phyloP scores from a whole-genome alignment of 306 rosid species.

The Lupinus albus region DNA sequence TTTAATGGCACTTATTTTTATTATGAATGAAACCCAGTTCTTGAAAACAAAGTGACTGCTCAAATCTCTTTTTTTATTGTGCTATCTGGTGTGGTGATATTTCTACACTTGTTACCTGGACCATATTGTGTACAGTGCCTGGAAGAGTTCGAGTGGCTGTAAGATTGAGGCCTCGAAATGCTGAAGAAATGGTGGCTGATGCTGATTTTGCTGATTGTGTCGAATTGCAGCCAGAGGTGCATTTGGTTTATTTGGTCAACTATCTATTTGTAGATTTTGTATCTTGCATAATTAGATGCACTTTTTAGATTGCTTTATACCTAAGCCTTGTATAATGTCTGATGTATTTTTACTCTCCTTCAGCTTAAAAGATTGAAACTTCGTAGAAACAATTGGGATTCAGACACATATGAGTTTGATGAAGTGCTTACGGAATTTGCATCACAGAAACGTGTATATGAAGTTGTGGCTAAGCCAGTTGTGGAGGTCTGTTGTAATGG shows the following conservation, averaged over 20 bases:
- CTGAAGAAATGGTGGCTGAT: conserved; percentile 78
- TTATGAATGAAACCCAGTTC: conserved; percentile 35
- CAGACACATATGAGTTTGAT: conserved; percentile 89
- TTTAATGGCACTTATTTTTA: conserved; percentile 22
- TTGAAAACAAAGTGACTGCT: conserved; percentile 10
- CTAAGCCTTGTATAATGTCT: conserved; percentile 24
- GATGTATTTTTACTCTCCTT: conserved; percentile 34
- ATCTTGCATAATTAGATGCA: conserved; percentile 15
- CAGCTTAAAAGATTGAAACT: conserved; percentile 94
- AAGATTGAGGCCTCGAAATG: conserved; percentile 84
- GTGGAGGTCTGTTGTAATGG: conserved; percentile 69
- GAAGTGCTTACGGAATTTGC: conserved; percentile 89
- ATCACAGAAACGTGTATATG: conserved; percentile 95
- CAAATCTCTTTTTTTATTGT: conserved; percentile 4
- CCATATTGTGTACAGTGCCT: conserved; percentile 57
- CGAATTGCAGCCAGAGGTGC: conserved; percentile 91
- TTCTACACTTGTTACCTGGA: neutral
- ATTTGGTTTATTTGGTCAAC: conserved; percentile 32
- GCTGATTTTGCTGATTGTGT: conserved; percentile 95
- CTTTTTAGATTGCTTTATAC: conserved; percentile 16
- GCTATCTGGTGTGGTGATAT: conserved; percentile 25
- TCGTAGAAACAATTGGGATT: conserved; percentile 93
- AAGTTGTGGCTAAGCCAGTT: conserved; percentile 98
- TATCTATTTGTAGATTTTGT: conserved; percentile 8
- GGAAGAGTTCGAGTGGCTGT: conserved; percentile 98